Percentiles rank a stretch among this genome's conserved stretches.
Evolutionary conservation across 371 early-diverging fungal species (phyloP).

Genomic region (Phascolomyces articulosus): DNA sequence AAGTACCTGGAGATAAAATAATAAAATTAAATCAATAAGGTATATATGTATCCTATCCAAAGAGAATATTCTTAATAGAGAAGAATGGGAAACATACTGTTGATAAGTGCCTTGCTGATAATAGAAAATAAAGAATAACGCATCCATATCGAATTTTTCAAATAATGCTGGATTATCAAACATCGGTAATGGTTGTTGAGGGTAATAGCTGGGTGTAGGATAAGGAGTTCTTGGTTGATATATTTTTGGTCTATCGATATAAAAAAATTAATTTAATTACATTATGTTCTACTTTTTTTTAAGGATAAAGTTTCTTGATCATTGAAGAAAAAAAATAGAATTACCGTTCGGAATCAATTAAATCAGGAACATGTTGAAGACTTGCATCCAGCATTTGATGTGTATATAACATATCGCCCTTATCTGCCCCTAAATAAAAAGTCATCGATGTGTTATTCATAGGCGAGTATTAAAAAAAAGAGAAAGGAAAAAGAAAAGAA

Average conservation of each 20-base stretch:
- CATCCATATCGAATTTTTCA: conserved; percentile 95
- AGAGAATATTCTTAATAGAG: too few species aligned
- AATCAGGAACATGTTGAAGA: conserved; percentile 75
- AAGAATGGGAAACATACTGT: too few species aligned
- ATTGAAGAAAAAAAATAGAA: too few species aligned
- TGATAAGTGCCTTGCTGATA: conserved; percentile 96
- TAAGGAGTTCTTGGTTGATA: conserved; percentile 81
- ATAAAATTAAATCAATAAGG: not conserved
- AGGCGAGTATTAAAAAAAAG: too few species aligned
- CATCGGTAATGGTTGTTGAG: conserved; percentile 80
- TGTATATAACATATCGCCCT: conserved; percentile 43
- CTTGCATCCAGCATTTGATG: conserved; percentile 80
- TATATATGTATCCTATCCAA: too few species aligned
- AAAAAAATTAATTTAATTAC: not conserved
- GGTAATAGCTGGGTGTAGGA: conserved; percentile 88
- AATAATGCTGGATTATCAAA: conserved; percentile 85
- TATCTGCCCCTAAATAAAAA: conserved; percentile 30
- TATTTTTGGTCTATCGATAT: conserved; percentile 54
- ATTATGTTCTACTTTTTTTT: not conserved
- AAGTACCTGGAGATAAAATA: conserved; percentile 63
- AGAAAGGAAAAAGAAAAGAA: too few species aligned
- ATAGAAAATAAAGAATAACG: conserved; percentile 99
- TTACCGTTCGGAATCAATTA: conserved; percentile 77
- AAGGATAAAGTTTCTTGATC: not conserved
- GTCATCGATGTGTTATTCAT: too few species aligned